A percentile compares a stretch with the other conserved stretches of the same genome.
These are phyloP conservation scores for Peziza echinospora DNA, from an alignment of 495 filamentous ascomycete genomes.

Conservation along the genomic window DNA sequence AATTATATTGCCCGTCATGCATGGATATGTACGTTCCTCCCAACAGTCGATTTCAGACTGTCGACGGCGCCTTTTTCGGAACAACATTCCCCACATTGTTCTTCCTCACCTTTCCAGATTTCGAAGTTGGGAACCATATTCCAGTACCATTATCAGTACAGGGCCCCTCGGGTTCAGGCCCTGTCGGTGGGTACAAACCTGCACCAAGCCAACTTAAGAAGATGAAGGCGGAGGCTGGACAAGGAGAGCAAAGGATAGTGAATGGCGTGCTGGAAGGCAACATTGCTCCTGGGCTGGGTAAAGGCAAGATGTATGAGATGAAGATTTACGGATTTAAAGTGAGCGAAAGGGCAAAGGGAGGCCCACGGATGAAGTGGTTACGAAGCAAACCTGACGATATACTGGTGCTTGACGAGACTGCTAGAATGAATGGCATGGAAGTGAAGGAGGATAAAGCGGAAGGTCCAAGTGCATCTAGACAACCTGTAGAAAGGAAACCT, in stretches of 20 bases:
- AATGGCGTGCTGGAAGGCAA: constrained; percentile 72
- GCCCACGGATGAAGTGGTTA: constrained; percentile 92
- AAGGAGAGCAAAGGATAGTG: constrained; percentile 23
- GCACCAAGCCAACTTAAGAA: constrained; percentile 26
- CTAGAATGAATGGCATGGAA: constrained; percentile 23
- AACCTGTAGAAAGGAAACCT: background rate
- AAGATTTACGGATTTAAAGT: constrained; percentile 94
- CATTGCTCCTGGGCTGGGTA: constrained; percentile 68
- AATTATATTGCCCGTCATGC: constrained; percentile 92
- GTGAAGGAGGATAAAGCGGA: constrained; percentile 33
- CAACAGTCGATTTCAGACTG: constrained; percentile 88
- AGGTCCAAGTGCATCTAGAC: constrained; percentile 7
- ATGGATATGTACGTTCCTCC: constrained; percentile 93
- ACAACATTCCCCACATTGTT: constrained; percentile 86
- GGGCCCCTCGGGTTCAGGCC: constrained; percentile 16
- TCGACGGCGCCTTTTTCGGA: constrained; percentile 97
- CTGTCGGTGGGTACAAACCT: constrained; percentile 19
- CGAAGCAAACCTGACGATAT: constrained; percentile 62
- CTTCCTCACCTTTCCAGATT: constrained; percentile 93
- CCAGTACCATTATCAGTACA: too few relatives aligned
- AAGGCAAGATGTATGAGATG: constrained; percentile 70
- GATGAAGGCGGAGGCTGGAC: constrained; percentile 18
- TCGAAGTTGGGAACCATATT: constrained; percentile 37
- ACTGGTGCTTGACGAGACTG: constrained; percentile 58
- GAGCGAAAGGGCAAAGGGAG: constrained; percentile 61